Evolutionary conservation across 345 rosid species (phyloP).

Genomic region (Combretum micranthum): DNA sequence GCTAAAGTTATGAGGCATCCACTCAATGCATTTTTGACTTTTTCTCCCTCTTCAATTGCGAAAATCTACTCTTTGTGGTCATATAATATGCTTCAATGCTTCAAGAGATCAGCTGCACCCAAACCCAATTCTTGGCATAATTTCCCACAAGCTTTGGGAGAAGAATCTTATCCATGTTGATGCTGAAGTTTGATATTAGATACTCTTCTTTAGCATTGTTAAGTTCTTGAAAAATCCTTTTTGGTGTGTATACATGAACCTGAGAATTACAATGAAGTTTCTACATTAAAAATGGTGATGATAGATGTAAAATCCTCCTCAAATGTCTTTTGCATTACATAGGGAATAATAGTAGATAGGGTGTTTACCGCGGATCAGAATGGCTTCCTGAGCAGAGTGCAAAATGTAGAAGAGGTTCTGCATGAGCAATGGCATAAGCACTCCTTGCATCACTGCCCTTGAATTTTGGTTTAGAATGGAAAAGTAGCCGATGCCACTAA

Average conservation of each 20-base stretch:
- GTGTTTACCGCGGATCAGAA: conserved; percentile 77
- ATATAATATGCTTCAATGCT: conserved; percentile 33
- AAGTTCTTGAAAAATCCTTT: conserved; percentile 60
- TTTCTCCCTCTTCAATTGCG: conserved; percentile 24
- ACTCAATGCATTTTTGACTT: conserved; percentile 38
- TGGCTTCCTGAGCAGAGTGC: conserved; percentile 66
- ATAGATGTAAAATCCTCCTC: too few species aligned
- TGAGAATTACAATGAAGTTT: conserved; percentile 8
- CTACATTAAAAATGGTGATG: too few species aligned
- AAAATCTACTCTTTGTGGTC: conserved; percentile 36
- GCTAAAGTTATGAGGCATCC: conserved; percentile 68
- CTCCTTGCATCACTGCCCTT: conserved; percentile 49
- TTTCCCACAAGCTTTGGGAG: conserved; percentile 68
- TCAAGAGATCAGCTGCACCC: conserved; percentile 39
- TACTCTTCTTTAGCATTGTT: conserved; percentile 77
- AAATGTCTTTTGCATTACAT: too few species aligned
- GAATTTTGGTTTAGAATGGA: conserved; percentile 47
- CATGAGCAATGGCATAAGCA: conserved; percentile 43
- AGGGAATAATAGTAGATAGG: not conserved
- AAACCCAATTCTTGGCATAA: conserved; percentile 54
- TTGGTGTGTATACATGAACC: conserved; percentile 68
- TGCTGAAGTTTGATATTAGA: conserved; percentile 42
- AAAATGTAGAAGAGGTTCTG: conserved; percentile 74
- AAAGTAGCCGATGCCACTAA: conserved; percentile 63
- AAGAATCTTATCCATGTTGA: conserved; percentile 53